Base-by-base conservation (phyloP, 2,329 filamentous ascomycete species). In the Pestalotiopsis sp. region DNA sequence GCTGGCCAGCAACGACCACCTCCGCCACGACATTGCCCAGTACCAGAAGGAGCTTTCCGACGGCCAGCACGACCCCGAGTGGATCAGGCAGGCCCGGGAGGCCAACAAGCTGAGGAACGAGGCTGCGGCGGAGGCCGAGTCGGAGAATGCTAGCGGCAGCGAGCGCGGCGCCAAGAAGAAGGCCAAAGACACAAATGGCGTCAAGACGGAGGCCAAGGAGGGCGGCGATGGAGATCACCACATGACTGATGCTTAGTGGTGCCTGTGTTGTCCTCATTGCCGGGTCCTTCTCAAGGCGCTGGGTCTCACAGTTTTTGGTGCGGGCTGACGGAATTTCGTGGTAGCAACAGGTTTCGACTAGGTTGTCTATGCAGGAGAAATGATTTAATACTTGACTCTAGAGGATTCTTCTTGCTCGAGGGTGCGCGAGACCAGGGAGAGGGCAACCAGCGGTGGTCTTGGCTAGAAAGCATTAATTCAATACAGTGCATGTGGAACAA, bases 1-100 rank as follows among this genome's bases (percentile, higher is more conserved):
- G 52, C 56, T 66, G 20, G 39, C 38, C 6, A 61, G 30, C 56
- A 66, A 66, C 24, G 52, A 66, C 38, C 20, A 66, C 35, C 44
- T 66, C 13, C 65, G 65, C 24, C 24, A 48, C 26, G 65, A 66
- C 65, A 44, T 57, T 52, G 57, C 65, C 22, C n/a, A 62, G 58
- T 66, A 66, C 57, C 65, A 60, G 56, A 57, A 61, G 57, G 58
- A 20, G 13, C 65, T 66, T 1, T 11, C 55, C 11, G 56, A 24
- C 17, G 65, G 65, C 7, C 26, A 52, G 38, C 65, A 66, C 57
- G 57, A 66, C 22, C 10, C 44, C 35, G 38, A 61, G 24, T 66
- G 65, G 65, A 52, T 66, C 30, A 10, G 20, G 10, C 56, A 66
- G 65, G 65, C 65, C 26, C 20, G 20, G 20, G 65, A 9, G 20